A percentile compares a stretch with the other conserved stretches of the same genome.
Evolutionary conservation across 2,329 filamentous ascomycete species (phyloP).

Genomic region (Aschersonia sp.): DNA sequence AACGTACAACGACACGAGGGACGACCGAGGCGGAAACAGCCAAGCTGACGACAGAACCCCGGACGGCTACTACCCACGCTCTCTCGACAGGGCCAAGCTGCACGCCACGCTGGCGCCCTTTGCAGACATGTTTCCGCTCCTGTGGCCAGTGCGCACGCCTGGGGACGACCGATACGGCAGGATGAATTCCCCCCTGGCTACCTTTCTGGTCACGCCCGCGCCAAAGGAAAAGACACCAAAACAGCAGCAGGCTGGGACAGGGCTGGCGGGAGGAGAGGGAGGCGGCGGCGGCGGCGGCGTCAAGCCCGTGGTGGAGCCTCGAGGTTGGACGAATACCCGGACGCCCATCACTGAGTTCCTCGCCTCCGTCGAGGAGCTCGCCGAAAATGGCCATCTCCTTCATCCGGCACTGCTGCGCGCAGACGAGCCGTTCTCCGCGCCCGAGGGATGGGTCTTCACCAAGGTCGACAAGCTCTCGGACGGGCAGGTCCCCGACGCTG

Average conservation of each 20-base stretch:
- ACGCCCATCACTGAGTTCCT: slow-evolving; percentile 75
- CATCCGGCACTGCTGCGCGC: slow-evolving; percentile 63
- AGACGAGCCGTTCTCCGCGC: slow-evolving; percentile 37
- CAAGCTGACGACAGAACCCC: slow-evolving; percentile 19
- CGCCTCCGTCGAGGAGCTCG: slow-evolving; percentile 55
- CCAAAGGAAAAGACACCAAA: slow-evolving; percentile 49
- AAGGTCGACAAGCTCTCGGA: slow-evolving; percentile 51
- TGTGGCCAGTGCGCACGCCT: slow-evolving; percentile 81
- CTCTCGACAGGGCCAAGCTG: slow-evolving; percentile 34
- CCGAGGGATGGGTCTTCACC: slow-evolving; percentile 74
- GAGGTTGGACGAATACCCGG: slow-evolving; percentile 57
- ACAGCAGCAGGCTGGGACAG: slow-evolving; percentile 23
- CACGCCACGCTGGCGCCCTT: slow-evolving; percentile 48
- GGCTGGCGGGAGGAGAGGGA: too few species aligned
- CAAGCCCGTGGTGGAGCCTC: slow-evolving; percentile 46
- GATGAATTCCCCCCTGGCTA: slow-evolving; percentile 75
- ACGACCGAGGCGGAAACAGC: slow-evolving; percentile 11
- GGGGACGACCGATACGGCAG: slow-evolving; percentile 70
- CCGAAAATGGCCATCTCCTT: slow-evolving; percentile 69
- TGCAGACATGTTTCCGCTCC: slow-evolving; percentile 67
- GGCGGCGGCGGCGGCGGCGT: slow-evolving; percentile 23
- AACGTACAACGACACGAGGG: slow-evolving; percentile 23
- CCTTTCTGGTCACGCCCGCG: slow-evolving; percentile 64
- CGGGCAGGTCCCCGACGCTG: slow-evolving; percentile 49
- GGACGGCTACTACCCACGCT: slow-evolving; percentile 45